phyloP scores from a whole-genome alignment of 768 basidiomycete species.

The Tephrocybe rancida region DNA sequence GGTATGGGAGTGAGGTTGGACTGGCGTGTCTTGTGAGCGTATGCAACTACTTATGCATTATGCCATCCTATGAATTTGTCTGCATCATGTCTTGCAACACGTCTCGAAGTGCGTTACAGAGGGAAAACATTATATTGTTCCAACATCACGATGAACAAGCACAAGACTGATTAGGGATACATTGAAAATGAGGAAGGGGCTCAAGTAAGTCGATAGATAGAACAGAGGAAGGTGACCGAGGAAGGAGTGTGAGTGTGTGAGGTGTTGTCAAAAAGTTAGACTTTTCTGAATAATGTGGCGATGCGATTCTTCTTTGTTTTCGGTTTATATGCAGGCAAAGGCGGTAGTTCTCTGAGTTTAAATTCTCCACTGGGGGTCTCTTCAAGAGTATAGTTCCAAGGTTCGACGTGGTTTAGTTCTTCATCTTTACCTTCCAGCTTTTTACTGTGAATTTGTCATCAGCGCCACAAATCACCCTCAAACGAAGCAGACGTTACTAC shows the following conservation, averaged over 20 bases:
- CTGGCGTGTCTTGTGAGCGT: constrained; percentile 19
- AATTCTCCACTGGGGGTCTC: constrained; percentile 3
- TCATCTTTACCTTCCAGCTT: constrained; percentile 14
- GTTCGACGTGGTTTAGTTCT: constrained; percentile 9
- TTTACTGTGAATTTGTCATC: constrained; percentile 6
- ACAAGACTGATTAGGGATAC: too few species aligned
- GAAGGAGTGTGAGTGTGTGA: not conserved
- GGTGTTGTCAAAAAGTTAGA: not conserved
- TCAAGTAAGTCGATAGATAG: not conserved
- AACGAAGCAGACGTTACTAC: not conserved
- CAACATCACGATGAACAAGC: too few species aligned
- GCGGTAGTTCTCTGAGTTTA: constrained; percentile 9
- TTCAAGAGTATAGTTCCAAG: constrained; percentile 10
- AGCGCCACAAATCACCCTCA: not conserved
- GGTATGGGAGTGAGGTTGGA: constrained; percentile 12
- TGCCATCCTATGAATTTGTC: constrained; percentile 18
- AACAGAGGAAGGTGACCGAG: not conserved
- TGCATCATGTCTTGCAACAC: constrained; percentile 13
- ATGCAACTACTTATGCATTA: constrained; percentile 27
- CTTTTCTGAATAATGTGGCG: constrained; percentile 3
- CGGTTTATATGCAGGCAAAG: not conserved
- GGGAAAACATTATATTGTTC: not conserved
- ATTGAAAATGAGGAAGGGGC: too few species aligned
- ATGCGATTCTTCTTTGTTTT: constrained; percentile 5
- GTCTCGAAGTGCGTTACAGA: not conserved